Percentiles rank a stretch among this genome's conserved stretches.
Evolutionary conservation across 331 rosid species (phyloP).

Genomic region (Malus hybrid): DNA sequence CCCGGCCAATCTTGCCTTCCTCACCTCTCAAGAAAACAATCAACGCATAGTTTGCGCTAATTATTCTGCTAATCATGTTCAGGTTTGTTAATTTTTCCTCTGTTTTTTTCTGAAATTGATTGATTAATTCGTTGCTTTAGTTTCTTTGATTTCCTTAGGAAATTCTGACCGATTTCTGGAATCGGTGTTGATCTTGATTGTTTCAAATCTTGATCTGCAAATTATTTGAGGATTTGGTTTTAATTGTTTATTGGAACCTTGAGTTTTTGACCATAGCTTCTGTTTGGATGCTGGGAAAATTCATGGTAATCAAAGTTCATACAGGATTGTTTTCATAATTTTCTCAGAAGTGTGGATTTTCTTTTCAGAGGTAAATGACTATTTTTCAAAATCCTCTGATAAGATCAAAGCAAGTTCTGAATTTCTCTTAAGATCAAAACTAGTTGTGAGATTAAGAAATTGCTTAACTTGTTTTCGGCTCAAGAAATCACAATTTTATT

Average conservation of each 20-base stretch:
- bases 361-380: neutral
- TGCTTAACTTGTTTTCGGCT: neutral
- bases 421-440: neutral
- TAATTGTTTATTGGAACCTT: neutral
- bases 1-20: constrained; percentile 28
- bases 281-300: neutral
- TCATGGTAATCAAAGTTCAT: neutral
- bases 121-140: neutral
- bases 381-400: neutral
- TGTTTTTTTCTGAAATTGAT: neutral
- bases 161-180: no score
- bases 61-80: neutral
- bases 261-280: neutral
- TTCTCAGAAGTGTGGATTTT: neutral
- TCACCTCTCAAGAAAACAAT: constrained; percentile 38
- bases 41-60: constrained; percentile 1
- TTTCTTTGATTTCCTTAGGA: no score
- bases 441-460: neutral
- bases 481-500: neutral
- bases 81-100: neutral
- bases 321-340: no score
- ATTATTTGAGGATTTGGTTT: neutral
- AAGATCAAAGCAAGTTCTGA: neutral
- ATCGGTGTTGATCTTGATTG: no score
- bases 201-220: neutral